Base-by-base conservation (phyloP, 2,329 filamentous ascomycete genomes). In the Furcasterigmium furcatum region DNA sequence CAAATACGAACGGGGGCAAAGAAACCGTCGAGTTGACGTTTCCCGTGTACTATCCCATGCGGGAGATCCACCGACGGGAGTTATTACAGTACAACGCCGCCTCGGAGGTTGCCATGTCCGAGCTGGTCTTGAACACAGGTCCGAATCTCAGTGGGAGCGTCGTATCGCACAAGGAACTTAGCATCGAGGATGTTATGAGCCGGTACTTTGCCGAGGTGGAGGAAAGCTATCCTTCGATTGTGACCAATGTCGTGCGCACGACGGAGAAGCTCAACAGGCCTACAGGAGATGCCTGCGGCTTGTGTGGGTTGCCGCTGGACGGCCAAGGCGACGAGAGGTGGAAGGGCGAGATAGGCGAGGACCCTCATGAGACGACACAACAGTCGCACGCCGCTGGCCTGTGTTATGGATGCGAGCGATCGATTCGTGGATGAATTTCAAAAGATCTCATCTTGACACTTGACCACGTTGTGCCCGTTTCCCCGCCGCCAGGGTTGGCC, bases 201-300 rank as follows among this genome's bases (percentile, higher is more conserved):
- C 84, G 90, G 46, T 99, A 96, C 64, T 96, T 99, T 58, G 80
- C 82, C 53, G 85, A 83, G 34, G 89, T 96, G 14, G 91, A 96
- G 61, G 80, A 82, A 53, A 87, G 86, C 48, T 96, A 95, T 59
- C 88, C 91, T 4, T 89, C 88, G 45, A 90, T 97, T 46, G 91
- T 99, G 54, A 87, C 91, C 25, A 99, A 99, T 62, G 94, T 99
- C 9, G 92, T 96, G 5, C 82, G 90, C 51, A 99, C 92, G 27
- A 85, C 88, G n/a, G 85, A 83, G 43, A 96, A 95, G 66, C 74
- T 97, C 34, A 73, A 83, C 38, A 68, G 80, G 21, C 61, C 71
- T 1, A 45, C 24, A 8, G 55, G 69, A 2, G 63, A 61, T 18
- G 60, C 56, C n/a, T 95, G 90, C 57, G 74, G 77, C 27, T 62